These are phyloP conservation scores for Lachnellula hyalina DNA, from an alignment of 2,329 filamentous ascomycete species.

Conservation along the genomic window DNA sequence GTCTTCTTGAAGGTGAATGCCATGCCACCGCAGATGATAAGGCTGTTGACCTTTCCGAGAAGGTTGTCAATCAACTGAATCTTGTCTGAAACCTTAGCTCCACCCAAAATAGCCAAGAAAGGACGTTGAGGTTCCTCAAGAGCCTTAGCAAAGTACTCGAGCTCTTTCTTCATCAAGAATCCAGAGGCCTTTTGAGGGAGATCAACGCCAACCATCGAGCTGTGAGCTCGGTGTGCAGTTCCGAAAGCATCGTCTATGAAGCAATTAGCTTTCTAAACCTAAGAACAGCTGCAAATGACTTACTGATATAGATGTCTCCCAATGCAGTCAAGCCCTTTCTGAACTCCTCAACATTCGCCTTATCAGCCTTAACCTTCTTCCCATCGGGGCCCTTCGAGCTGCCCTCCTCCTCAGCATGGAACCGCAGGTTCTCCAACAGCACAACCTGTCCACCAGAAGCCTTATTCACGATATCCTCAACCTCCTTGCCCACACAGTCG, in stretches of 20 bases:
- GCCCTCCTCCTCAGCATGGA: conserved; percentile 97
- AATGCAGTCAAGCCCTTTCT: conserved; percentile 90
- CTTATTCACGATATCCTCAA: conserved; percentile 83
- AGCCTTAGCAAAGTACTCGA: conserved; percentile 98
- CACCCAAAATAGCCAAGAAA: conserved; percentile 97
- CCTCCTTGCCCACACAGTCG: conserved; percentile 84
- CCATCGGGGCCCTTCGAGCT: conserved; percentile 89
- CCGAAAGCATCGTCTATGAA: conserved; percentile 87
- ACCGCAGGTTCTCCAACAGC: conserved; percentile 94
- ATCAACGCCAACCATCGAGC: conserved; percentile 96
- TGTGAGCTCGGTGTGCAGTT: conserved; percentile 96
- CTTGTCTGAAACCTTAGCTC: conserved; percentile 98
- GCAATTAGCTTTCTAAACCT: conserved; percentile 12
- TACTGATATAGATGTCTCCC: conserved; percentile 94
- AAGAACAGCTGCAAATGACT: conserved; percentile 35
- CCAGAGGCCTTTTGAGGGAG: conserved; percentile 95
- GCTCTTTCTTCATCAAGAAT: conserved; percentile 99
- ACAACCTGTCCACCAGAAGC: conserved; percentile 78
- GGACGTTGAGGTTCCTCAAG: conserved; percentile 89
- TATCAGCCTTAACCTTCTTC: conserved; percentile 98
- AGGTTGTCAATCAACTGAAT: conserved; percentile 99
- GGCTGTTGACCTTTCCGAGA: conserved; percentile 93
- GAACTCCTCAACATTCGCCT: conserved; percentile 87
- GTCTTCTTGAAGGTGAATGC: conserved; percentile 99
- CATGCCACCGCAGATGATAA: conserved; percentile 97